Conservation (phyloP, 768 basidiomycete genomes). For the Suillus variegatus region DNA sequence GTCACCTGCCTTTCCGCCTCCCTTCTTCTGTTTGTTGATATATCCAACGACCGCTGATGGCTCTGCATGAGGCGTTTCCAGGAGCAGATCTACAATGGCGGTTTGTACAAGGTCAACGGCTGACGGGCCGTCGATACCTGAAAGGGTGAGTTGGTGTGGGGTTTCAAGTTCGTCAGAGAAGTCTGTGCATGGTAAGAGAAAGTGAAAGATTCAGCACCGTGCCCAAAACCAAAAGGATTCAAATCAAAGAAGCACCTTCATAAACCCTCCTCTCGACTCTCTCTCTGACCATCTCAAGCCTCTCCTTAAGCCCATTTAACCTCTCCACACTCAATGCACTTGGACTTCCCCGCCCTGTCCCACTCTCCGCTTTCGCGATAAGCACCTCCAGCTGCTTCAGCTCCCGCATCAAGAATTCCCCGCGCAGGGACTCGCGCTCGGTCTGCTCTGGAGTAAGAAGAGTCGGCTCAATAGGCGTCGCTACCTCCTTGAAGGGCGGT, state of each 20-base stretch:
- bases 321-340: slow-evolving; percentile 3
- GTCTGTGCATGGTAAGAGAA: not conserved
- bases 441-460: slow-evolving; percentile 3
- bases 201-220: not conserved
- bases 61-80: not conserved
- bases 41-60: not conserved
- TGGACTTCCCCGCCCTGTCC: slow-evolving; percentile 3
- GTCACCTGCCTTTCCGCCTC: not conserved
- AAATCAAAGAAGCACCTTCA: slow-evolving; percentile 2
- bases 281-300: not conserved
- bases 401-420: slow-evolving; percentile 4
- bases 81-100: slow-evolving; percentile 2
- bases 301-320: slow-evolving; percentile 4
- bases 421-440: slow-evolving; percentile 1
- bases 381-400: slow-evolving; percentile 1
- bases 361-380: not conserved
- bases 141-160: slow-evolving; percentile 5
- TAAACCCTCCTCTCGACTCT: not conserved
- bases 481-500: slow-evolving; percentile 28
- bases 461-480: slow-evolving; percentile 4
- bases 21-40: slow-evolving; percentile 20
- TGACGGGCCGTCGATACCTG: not conserved
- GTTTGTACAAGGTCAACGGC: slow-evolving; percentile 1
- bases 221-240: not conserved
- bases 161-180: not conserved